phyloP scores from a whole-genome alignment of 768 basidiomycete species.

The Leccinum disarticulatum region DNA sequence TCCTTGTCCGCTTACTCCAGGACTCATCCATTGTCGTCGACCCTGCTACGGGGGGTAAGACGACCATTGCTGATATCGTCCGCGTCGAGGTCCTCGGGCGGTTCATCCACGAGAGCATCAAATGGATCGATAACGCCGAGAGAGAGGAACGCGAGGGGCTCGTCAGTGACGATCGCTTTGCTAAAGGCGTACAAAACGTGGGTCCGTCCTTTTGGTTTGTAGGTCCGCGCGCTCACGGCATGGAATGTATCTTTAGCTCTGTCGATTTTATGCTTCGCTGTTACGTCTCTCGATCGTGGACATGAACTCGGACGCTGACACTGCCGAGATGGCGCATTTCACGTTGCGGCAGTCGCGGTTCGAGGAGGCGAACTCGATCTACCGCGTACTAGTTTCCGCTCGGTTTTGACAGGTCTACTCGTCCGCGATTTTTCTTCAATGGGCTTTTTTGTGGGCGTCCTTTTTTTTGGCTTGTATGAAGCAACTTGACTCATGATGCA shows the following conservation, averaged over 20 bases:
- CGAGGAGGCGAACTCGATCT: constrained; percentile 75
- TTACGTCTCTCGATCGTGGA: constrained; percentile 68
- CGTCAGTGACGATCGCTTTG: constrained; percentile 70
- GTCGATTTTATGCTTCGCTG: constrained; percentile 72
- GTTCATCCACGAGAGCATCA: constrained; percentile 69
- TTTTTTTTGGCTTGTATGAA: constrained; percentile 18
- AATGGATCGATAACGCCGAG: constrained; percentile 70
- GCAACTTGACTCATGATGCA: constrained; percentile 8
- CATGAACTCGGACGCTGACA: constrained; percentile 60
- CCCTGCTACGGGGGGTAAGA: constrained; percentile 42
- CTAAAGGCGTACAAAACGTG: constrained; percentile 72
- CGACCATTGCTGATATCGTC: constrained; percentile 64
- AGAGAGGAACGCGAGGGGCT: constrained; percentile 65
- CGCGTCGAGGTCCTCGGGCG: constrained; percentile 64
- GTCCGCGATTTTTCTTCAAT: constrained; percentile 8
- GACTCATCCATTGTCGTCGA: constrained; percentile 53
- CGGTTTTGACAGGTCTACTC: constrained; percentile 25
- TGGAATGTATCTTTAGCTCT: constrained; percentile 46
- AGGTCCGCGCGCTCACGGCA: constrained; percentile 5
- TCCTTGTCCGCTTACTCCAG: constrained; percentile 65
- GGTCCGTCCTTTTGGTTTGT: neutral
- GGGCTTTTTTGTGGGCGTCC: neutral
- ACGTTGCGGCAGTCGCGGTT: constrained; percentile 68
- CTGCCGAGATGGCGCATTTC: constrained; percentile 78
- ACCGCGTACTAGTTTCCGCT: constrained; percentile 56